Percentiles rank a stretch among this genome's conserved stretches.
Evolutionary conservation across 345 rosid genomes (phyloP).

Genomic region (Luvunga scandens): DNA sequence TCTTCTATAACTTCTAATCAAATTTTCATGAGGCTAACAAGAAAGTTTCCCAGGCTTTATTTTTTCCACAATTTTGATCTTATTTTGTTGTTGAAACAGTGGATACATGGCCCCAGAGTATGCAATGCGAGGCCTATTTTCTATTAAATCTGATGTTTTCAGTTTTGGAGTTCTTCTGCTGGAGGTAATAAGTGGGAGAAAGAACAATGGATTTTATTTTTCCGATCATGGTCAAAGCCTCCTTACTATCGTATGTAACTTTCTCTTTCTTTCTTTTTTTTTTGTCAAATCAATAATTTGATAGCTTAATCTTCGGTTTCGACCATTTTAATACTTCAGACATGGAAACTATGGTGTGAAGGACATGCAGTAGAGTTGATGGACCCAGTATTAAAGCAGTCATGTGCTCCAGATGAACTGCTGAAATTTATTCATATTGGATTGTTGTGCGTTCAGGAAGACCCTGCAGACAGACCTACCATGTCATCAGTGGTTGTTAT

Average conservation of each 20-base stretch:
- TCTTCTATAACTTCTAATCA: no score
- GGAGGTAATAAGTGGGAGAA: constrained; percentile 38
- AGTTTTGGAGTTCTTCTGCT: constrained; percentile 47
- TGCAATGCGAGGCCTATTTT: constrained; percentile 32
- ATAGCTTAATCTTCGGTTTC: neutral
- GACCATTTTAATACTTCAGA: constrained; percentile 10
- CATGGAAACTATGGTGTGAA: constrained; percentile 30
- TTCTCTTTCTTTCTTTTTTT: neutral
- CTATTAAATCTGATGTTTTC: constrained; percentile 40
- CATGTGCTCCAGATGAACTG: constrained; percentile 13
- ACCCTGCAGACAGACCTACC: constrained; percentile 14
- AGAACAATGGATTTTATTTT: constrained; percentile 29
- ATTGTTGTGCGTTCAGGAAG: constrained; percentile 21
- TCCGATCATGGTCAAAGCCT: constrained; percentile 25
- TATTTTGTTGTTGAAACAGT: constrained; percentile 1
- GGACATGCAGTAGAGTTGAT: constrained; percentile 1
- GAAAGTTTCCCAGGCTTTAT: neutral
- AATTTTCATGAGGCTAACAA: neutral
- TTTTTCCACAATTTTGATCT: neutral
- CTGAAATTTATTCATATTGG: constrained; percentile 13
- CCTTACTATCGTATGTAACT: constrained; percentile 27
- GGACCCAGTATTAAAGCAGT: neutral
- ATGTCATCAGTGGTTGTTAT: constrained; percentile 13
- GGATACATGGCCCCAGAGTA: constrained; percentile 47
- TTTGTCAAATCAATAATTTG: no score